Evolutionary conservation across 495 filamentous ascomycete species (phyloP).

Genomic region (Podospora pseudoanserina): DNA sequence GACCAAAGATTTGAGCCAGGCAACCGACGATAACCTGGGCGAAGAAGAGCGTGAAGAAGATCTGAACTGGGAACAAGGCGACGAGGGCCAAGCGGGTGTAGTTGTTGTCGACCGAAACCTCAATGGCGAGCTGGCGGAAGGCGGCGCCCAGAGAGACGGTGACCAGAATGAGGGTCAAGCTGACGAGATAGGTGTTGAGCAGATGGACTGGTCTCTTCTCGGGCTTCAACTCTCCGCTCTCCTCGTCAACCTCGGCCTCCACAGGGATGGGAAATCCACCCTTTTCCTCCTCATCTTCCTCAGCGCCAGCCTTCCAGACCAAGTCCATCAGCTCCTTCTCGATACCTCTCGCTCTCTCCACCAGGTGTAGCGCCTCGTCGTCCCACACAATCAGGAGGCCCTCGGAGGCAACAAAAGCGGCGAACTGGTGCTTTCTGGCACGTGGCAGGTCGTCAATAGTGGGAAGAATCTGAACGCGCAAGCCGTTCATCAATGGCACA

Average conservation of each 20-base stretch:
- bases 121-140: slow-evolving; percentile 62
- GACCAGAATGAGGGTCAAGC: slow-evolving; percentile 59
- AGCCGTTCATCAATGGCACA: slow-evolving; percentile 70
- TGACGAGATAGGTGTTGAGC: slow-evolving; percentile 63
- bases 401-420: slow-evolving; percentile 68
- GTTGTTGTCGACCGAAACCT: slow-evolving; percentile 59
- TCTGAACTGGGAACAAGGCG: slow-evolving; percentile 61
- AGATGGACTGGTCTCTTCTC: slow-evolving; percentile 63
- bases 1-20: slow-evolving; percentile 69
- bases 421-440: slow-evolving; percentile 70
- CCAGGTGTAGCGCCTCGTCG: slow-evolving; percentile 66
- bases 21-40: slow-evolving; percentile 71
- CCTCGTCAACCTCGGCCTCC: slow-evolving; percentile 62
- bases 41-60: slow-evolving; percentile 79
- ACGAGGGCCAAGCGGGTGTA: slow-evolving; percentile 61
- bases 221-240: slow-evolving; percentile 61
- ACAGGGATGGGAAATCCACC: slow-evolving; percentile 33
- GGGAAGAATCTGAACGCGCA: slow-evolving; percentile 69
- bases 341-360: slow-evolving; percentile 61
- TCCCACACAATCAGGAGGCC: slow-evolving; percentile 71
- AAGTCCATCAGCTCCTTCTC: slow-evolving; percentile 71
- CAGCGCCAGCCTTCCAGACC: slow-evolving; percentile 58
- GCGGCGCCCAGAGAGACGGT: slow-evolving; percentile 63
- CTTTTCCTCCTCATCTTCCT: slow-evolving; percentile 52
- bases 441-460: slow-evolving; percentile 63